Evolutionary conservation across 768 basidiomycete species (phyloP), one percentile per base, ranked within the genome.

Genomic region (Gymnopilus junonius): DNA sequence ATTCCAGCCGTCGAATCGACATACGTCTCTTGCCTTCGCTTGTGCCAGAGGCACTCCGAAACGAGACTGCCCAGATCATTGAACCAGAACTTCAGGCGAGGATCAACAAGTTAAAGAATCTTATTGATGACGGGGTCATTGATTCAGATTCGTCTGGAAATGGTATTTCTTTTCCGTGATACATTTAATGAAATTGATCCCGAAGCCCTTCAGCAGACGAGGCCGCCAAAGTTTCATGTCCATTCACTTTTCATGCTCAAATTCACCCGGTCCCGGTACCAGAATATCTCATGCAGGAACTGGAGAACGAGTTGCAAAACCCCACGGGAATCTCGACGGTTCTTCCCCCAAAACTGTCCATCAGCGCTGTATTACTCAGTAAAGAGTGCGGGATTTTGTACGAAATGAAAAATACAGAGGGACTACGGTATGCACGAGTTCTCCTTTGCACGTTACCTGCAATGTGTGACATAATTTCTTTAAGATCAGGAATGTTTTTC

Each of bases 381-480:
- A 85, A 85, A 69, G 85, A 92, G 63, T 97, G 95, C 70, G 95
- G 92, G 3, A 75, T 94, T 39, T 74, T 94, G 39, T 87, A 88
- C 54, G 88, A 89, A 61, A 70, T 94, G 4, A 80, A 80, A 27
- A 83, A 88, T 23, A 86, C 88, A 0, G 81, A 87, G 45, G 94
- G 94, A 0, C 71, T 95, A 54, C 84, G 90, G 90, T 92, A 64
- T 23, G 80, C 62, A 40, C 12, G 50, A 6, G n/a, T n/a, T n/a
- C 23, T 5, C 20, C 21, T 48, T 4, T 50, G 39, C 8, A 25
- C 14, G n/a, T 4, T 20, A 2, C 60, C 11, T 46, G 12, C 37
- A 17, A 31, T 27, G 14, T 23, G 15, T 55, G 54, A 55, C n/a
- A 20, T 25, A 14, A 29, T 32, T 39, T 25, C 42, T n/a, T 1